A percentile compares a stretch with the other conserved stretches of the same genome.
phyloP scores from a whole-genome alignment of 148 eudicot genomes.

The Rhododendron ferrugineum region DNA sequence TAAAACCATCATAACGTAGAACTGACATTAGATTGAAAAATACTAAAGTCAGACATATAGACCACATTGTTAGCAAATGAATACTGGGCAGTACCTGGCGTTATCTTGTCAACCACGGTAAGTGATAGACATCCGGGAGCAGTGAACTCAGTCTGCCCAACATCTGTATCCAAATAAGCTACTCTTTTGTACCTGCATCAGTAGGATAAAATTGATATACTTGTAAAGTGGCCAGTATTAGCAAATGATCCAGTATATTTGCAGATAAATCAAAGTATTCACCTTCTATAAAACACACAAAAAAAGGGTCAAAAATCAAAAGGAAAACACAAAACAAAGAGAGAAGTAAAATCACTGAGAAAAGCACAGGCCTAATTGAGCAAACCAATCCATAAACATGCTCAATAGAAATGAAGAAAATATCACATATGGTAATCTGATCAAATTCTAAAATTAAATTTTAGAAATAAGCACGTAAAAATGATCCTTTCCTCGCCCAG shows the following conservation, averaged over 20 bases:
- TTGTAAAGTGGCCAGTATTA: not conserved
- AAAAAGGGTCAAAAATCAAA: not conserved
- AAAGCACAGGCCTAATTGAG: not conserved
- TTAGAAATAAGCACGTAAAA: not conserved
- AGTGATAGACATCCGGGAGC: constrained; percentile 87
- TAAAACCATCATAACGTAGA: not conserved
- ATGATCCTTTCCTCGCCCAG: not conserved
- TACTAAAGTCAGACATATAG: not conserved
- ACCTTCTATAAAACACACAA: not conserved
- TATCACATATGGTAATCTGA: not conserved
- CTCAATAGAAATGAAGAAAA: not conserved
- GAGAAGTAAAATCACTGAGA: not conserved
- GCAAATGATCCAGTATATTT: not conserved
- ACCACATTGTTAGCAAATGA: not conserved
- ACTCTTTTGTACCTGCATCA: constrained; percentile 57
- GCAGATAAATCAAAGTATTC: not conserved
- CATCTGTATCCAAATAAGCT: constrained; percentile 92
- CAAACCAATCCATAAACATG: not conserved
- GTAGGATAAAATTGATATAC: not conserved
- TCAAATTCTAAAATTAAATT: not conserved
- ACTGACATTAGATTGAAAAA: not conserved
- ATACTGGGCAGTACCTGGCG: constrained; percentile 47
- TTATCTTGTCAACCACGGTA: constrained; percentile 61
- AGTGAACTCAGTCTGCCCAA: constrained; percentile 97
- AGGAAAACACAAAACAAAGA: not conserved